Conservation (phyloP, 208 protist genomes). For the Acanthamoeba castellanii region DNA sequence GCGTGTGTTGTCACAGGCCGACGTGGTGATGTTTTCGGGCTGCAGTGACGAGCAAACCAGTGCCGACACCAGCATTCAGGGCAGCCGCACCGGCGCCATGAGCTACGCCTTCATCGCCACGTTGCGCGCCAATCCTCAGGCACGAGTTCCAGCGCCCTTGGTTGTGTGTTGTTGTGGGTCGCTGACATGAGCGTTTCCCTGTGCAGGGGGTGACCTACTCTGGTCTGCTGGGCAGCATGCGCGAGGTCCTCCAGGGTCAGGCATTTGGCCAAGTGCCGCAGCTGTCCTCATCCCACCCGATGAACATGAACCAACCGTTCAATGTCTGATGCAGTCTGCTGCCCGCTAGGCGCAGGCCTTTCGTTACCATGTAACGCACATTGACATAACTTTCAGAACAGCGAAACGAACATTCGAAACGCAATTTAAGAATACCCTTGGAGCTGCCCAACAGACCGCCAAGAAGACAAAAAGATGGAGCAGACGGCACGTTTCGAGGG, state of each 20-base stretch:
- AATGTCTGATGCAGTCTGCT: too few species aligned
- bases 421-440: too few species aligned
- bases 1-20: too few species aligned
- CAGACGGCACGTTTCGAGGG: constrained; percentile 14
- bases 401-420: too few species aligned
- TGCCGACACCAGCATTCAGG: constrained; percentile 40
- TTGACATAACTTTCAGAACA: too few species aligned
- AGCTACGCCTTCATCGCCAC: constrained; percentile 42
- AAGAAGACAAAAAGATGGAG: background rate
- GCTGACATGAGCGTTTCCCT: background rate
- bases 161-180: background rate
- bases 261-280: constrained; percentile 12
- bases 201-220: background rate
- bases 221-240: background rate
- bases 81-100: constrained; percentile 40
- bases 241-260: background rate
- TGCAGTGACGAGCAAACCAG: constrained; percentile 71
- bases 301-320: constrained; percentile 52
- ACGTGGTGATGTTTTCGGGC: constrained; percentile 75
- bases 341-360: too few species aligned
- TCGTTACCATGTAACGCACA: too few species aligned
- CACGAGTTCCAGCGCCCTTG: background rate
- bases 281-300: constrained; percentile 25
- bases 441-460: too few species aligned
- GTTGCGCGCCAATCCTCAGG: background rate